Base-by-base conservation (phyloP, 331 rosid genomes). In the Pyrus hybrid region DNA sequence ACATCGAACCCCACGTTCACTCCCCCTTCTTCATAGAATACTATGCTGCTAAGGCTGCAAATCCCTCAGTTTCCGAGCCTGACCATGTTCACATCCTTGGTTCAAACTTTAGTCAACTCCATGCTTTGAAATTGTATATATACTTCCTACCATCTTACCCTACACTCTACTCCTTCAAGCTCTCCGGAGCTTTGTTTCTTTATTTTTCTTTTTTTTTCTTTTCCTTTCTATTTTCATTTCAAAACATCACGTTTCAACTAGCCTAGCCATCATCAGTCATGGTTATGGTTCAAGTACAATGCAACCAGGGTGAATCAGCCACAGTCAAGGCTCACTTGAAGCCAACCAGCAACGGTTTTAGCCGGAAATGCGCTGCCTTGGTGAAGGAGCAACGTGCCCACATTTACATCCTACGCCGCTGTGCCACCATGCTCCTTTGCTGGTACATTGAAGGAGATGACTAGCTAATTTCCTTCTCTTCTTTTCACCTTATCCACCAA, bases 401-500 rank as follows among this genome's bases (percentile, higher is more conserved):
- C 20, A 82, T 94, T 20, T 94, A 94, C 81, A 94, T 94, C 63
- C 83, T 94, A 2, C 93, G 97, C 10, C 87, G 97, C 23, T 94
- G 99, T 70, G 99, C 99, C 73, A 92, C 97, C 80, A 88, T 90
- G 95, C 97, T 94, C 47, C 96, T 90, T 17, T 94, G 99, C 79
- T 94, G 96, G 93, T 94, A 92, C 75, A 87, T 94, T 71, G 90
- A 90, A 25, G 97, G 97, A 85, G 99, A 94, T 35, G 97, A 92
- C 13, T 89, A 80, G 62, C 22, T 63, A 69, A 8, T 25, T 10
- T 5, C 30, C 45, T 12, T 7, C 18, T 49, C 63, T 30, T 29
- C 70, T 41, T 14, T 11, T n/a, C 65, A 16, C 10, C 32, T 17
- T 61, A 58, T n/a, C 23, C 63, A 21, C 2, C 7, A 2, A 21